phyloP scores from a whole-genome alignment of 192 early-diverging fungal species.

The Backusella sp. region DNA sequence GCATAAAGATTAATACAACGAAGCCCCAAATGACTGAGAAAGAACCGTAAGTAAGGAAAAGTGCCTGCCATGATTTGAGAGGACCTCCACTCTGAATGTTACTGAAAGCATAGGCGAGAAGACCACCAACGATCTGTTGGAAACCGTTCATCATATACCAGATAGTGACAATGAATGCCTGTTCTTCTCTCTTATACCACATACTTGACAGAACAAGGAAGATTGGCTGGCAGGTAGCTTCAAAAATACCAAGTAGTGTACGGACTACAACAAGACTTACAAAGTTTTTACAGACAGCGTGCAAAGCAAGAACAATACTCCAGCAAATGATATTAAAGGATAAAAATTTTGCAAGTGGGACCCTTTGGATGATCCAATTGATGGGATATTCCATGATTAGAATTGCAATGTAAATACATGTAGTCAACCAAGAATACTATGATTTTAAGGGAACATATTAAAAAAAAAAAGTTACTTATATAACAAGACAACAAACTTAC shows the following conservation, averaged over 20 bases:
- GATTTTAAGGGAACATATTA: neutral
- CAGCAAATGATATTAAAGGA: conserved; percentile 16
- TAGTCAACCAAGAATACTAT: conserved; percentile 22
- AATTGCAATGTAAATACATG: conserved; percentile 26
- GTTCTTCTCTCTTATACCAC: conserved; percentile 21
- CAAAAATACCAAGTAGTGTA: conserved; percentile 27
- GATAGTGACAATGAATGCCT: conserved; percentile 4
- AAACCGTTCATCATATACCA: conserved; percentile 27
- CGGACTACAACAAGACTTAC: conserved; percentile 13
- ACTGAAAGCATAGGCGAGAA: conserved; percentile 22
- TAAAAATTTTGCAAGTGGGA: conserved; percentile 22
- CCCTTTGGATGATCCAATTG: conserved; percentile 12
- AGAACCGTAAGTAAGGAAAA: conserved; percentile 17
- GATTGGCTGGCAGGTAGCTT: conserved; percentile 20
- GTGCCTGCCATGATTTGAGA: conserved; percentile 24
- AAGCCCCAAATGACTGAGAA: conserved; percentile 17
- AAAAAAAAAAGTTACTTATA: neutral
- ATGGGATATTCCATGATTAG: conserved; percentile 21
- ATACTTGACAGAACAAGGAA: conserved; percentile 17
- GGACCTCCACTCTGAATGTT: conserved; percentile 15
- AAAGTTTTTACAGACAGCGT: conserved; percentile 15
- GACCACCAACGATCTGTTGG: conserved; percentile 24
- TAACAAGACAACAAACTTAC: neutral
- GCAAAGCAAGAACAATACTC: conserved; percentile 24
- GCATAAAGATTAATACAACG: conserved; percentile 13